These are phyloP conservation scores for Fusarium sp. DNA, from an alignment of 2,329 filamentous ascomycete genomes.

Conservation along the genomic window DNA sequence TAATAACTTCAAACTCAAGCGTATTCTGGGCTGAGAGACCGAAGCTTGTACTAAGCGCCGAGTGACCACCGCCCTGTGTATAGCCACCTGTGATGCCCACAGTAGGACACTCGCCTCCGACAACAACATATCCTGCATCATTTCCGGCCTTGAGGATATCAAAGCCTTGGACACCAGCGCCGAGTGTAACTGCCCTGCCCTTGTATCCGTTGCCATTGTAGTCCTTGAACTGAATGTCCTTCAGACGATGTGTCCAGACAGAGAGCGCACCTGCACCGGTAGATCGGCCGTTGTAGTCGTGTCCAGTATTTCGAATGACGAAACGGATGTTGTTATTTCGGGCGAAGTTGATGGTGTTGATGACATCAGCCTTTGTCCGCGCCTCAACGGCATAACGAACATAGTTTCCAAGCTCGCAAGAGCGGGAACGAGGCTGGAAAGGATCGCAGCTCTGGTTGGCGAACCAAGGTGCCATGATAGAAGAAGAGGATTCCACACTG, in stretches of 20 bases:
- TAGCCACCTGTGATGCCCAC: constrained; percentile 71
- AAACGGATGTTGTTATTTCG: constrained; percentile 60
- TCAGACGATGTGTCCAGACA: constrained; percentile 59
- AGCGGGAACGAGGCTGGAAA: constrained; percentile 50
- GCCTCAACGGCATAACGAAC: constrained; percentile 57
- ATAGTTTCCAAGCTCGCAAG: constrained; percentile 60
- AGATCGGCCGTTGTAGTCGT: constrained; percentile 67
- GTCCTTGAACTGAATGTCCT: constrained; percentile 58
- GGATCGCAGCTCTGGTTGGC: constrained; percentile 59
- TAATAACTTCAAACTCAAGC: constrained; percentile 69
- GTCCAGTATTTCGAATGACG: constrained; percentile 66
- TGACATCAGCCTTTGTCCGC: constrained; percentile 50
- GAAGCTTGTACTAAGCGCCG: constrained; percentile 64
- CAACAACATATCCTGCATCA: constrained; percentile 60
- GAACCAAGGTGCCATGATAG: constrained; percentile 52
- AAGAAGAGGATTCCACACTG: constrained; percentile 45
- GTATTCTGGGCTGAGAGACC: constrained; percentile 73
- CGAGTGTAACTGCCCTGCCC: constrained; percentile 66
- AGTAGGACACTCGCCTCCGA: constrained; percentile 67
- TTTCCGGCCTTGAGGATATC: constrained; percentile 62
- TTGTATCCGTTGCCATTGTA: constrained; percentile 60
- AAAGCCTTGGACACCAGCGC: constrained; percentile 65
- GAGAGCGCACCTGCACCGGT: constrained; percentile 64
- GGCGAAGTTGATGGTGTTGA: constrained; percentile 52
- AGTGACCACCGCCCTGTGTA: constrained; percentile 69